Base-by-base conservation (phyloP, 2,329 filamentous ascomycete genomes). In the Pseudogymnoascus destructans region DNA sequence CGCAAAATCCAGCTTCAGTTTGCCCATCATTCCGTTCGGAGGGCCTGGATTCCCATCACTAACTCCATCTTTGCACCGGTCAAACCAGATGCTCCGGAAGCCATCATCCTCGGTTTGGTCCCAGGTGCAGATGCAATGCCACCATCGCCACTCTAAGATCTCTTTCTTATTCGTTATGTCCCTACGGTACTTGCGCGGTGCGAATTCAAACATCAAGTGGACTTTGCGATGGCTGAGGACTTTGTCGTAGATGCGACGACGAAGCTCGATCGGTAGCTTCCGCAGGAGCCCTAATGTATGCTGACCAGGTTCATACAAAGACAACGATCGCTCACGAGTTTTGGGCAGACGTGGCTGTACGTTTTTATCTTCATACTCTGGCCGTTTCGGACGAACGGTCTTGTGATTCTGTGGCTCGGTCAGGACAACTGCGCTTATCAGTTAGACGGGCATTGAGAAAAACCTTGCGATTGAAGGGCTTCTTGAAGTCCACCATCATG, bases 1-100 rank as follows among this genome's bases (percentile, higher is more conserved):
- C 25, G 63, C 59, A n/a, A 65, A 63, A 15, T 5, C 59, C 59
- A 38, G 21, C 57, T 30, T 65, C 62, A 17, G 61, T 64, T 27
- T 54, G 49, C 25, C 63, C 54, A 33, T 64, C 62, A 10, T 62
- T 27, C 42, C 60, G 30, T 38, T 61, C 59, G 55, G 21, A 6
- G 55, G 13, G 10, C 33, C 55, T 40, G 33, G n/a, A 30, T 40
- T 25, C 56, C 56, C 42, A 59, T 58, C 52, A 25, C 56, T 32
- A 46, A 49, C 58, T 58, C 57, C 9, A 60, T 49, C 11, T 57
- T 54, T 6, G 61, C 40, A 35, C 59, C 61, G 15, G 61, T 62
- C 30, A 58, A 63, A 49, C 63, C 62, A 63, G 3, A 61, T 61
- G 25, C 61, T 59, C 0, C 61, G 36, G 30, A 58, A 62, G 10